These are phyloP conservation scores for Tubosaeta brunneosetosa DNA, from an alignment of 768 basidiomycete genomes.

Conservation along the genomic window DNA sequence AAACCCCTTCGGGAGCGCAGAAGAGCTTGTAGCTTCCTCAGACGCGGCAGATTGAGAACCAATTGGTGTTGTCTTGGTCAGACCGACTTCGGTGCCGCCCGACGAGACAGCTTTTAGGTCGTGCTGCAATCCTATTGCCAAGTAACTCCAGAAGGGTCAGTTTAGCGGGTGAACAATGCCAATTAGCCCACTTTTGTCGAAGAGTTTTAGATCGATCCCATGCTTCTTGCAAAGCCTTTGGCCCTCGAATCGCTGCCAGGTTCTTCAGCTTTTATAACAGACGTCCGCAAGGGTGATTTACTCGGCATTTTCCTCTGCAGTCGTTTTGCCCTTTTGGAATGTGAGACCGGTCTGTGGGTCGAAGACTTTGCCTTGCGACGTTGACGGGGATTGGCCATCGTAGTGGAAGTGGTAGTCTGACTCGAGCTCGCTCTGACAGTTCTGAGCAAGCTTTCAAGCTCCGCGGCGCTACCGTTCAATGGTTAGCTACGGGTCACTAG, in stretches of 20 bases:
- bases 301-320: constrained; percentile 76
- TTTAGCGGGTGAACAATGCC: background rate
- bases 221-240: constrained; percentile 72
- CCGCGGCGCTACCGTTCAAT: background rate
- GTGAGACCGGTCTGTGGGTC: constrained; percentile 66
- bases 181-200: constrained; percentile 76
- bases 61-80: background rate
- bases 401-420: background rate
- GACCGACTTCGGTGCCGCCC: constrained; percentile 59
- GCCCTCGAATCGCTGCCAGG: constrained; percentile 68
- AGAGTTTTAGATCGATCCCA: constrained; percentile 90
- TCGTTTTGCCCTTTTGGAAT: constrained; percentile 69
- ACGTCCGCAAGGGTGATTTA: constrained; percentile 30
- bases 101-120: constrained; percentile 62
- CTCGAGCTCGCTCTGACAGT: background rate
- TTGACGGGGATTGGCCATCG: constrained; percentile 94
- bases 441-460: constrained; percentile 7
- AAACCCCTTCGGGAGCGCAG: constrained; percentile 53
- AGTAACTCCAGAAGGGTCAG: constrained; percentile 49
- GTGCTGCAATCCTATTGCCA: constrained; percentile 67
- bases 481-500: too few relatives aligned
- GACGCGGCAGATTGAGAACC: background rate
- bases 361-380: constrained; percentile 80
- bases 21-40: constrained; percentile 16
- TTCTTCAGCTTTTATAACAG: constrained; percentile 4